Evolutionary conservation across 1,284 basidiomycete species (phyloP), one percentile per base, ranked within the genome.

Genomic region (Macrocystidia cucumis): DNA sequence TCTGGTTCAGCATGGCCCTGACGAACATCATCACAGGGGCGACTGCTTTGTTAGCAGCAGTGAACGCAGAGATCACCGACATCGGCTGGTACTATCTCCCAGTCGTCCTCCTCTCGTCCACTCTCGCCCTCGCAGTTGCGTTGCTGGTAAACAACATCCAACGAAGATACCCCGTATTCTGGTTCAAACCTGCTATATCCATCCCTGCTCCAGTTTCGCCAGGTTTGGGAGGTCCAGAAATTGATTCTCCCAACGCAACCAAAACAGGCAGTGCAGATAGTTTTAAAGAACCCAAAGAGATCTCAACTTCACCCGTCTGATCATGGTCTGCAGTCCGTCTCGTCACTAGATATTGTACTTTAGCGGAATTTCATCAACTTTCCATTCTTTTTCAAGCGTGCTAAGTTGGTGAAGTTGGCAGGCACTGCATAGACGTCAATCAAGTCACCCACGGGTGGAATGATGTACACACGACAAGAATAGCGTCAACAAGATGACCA

Each of bases 11-110:
- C 19, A 4, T 29, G 24, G 20, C 9, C 30, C 20, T 25, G 28
- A 32, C 22, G 17, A 19, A 31, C 23, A 30, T 36, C 18, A 4
- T 9, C 28, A 27, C 29, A 62, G 61, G 62, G 38, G 62, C 63
- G 4, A 64, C 63, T 0, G 65, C 63, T 3, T 48, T 67, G 4
- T 48, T 67, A 2, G 71, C 75, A n/a, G 65, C 69, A 2, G 55
- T 71, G 9, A 66, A 67, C 42, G 48, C 59, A 2, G 56, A 67
- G 2, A 56, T 73, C 13, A 54, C 70, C 9, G 44, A 50, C 7
- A 53, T 80, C 33, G 71, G 71, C 11, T 81, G 78, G 79, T 70
- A 72, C 32, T 73, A 72, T 42, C 53, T 82, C n/a, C 72, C 73
- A 12, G 62, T 77, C 25, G 52, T 81, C 11, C 57, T 81, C 12